Evolutionary conservation across 2,329 filamentous ascomycete genomes (phyloP).

Genomic region (Penicillium sp.): DNA sequence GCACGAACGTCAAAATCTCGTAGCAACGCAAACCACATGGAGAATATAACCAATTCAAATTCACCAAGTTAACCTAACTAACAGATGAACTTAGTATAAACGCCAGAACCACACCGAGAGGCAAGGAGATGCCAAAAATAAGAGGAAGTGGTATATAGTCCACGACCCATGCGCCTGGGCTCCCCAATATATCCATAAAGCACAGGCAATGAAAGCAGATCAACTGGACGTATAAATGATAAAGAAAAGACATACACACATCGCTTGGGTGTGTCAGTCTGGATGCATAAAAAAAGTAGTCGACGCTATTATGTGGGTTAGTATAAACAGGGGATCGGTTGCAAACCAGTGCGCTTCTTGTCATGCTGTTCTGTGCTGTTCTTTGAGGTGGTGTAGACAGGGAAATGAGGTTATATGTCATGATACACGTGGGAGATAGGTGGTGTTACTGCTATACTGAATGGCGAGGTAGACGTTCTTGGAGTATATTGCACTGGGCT

Average conservation of each 20-base stretch:
- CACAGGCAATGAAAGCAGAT: neutral
- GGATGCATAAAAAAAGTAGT: neutral
- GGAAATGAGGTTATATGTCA: neutral
- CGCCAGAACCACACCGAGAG: neutral
- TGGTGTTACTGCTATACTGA: neutral
- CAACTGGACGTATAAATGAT: neutral
- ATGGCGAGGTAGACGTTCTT: neutral
- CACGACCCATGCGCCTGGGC: slow-evolving; percentile 7
- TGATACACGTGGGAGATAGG: neutral
- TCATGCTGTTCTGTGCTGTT: neutral
- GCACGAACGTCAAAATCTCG: neutral
- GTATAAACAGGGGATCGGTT: neutral
- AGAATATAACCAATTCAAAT: neutral
- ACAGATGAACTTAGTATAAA: neutral
- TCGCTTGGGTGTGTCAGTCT: neutral
- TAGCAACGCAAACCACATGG: neutral
- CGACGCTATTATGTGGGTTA: slow-evolving; percentile 8
- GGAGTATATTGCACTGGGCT: neutral
- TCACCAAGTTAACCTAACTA: neutral
- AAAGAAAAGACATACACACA: neutral
- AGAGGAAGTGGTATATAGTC: neutral
- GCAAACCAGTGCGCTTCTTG: slow-evolving; percentile 6
- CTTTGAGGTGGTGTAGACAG: neutral
- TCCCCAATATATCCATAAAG: slow-evolving; percentile 1
- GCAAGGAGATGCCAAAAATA: neutral